phyloP scores from a whole-genome alignment of 768 basidiomycete species.

The Leccinum aurantiacum region DNA sequence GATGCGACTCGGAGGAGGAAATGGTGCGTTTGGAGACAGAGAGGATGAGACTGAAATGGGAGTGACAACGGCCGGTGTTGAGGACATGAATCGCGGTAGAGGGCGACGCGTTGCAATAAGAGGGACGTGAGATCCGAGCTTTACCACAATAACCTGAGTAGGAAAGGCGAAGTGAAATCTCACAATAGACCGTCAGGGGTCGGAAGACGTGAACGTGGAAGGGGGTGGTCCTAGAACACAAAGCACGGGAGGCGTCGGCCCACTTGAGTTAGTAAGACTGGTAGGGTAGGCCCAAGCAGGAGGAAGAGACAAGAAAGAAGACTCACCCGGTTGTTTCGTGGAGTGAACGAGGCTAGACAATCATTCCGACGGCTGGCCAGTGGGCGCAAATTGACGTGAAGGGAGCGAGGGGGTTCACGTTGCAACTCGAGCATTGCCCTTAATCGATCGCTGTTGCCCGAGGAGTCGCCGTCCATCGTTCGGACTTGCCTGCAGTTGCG shows the following conservation, averaged over 20 bases:
- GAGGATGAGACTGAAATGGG: constrained; percentile 6
- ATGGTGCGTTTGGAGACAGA: constrained; percentile 14
- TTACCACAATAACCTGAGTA: constrained; percentile 2
- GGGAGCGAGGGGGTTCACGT: constrained; percentile 14
- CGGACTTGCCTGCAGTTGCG: constrained; percentile 4
- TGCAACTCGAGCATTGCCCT: constrained; percentile 16
- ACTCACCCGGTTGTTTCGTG: constrained; percentile 20
- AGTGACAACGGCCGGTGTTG: constrained; percentile 16
- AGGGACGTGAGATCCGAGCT: constrained; percentile 8
- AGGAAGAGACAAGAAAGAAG: constrained; percentile 1
- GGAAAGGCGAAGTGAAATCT: constrained; percentile 7
- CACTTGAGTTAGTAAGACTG: constrained; percentile 1
- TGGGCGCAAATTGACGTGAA: constrained; percentile 23
- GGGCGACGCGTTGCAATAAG: constrained; percentile 7
- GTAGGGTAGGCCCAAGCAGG: constrained; percentile 1
- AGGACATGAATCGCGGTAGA: constrained; percentile 21
- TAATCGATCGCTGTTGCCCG: constrained; percentile 12
- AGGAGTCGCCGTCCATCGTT: constrained; percentile 5
- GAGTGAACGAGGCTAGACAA: constrained; percentile 18
- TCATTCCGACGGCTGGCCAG: constrained; percentile 16
- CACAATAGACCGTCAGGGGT: background rate
- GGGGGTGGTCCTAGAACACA: constrained; percentile 1
- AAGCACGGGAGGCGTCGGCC: background rate
- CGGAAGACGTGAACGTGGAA: background rate
- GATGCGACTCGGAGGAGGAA: constrained; percentile 2